phyloP scores from a whole-genome alignment of 768 basidiomycete species.

The Amanita muscaria region DNA sequence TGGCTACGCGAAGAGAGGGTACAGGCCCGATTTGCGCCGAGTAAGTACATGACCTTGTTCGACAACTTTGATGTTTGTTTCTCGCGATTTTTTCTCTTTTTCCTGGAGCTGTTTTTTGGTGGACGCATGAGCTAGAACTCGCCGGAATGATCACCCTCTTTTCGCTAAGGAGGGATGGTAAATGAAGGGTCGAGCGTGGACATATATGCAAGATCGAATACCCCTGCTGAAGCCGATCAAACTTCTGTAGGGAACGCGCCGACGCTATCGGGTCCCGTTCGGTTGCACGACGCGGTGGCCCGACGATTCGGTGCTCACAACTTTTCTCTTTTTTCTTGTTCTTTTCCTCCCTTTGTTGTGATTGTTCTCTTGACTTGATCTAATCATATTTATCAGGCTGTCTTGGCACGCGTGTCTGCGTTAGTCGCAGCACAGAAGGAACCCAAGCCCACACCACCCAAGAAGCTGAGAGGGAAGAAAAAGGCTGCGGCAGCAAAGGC shows the following conservation, averaged over 20 bases:
- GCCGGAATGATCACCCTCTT: slow-evolving; percentile 41
- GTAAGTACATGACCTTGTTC: slow-evolving; percentile 41
- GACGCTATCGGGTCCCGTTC: slow-evolving; percentile 77
- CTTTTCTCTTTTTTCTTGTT: slow-evolving; percentile 13
- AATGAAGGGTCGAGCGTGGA: slow-evolving; percentile 88
- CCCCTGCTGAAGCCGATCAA: slow-evolving; percentile 50
- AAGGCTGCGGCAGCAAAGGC: slow-evolving; percentile 18
- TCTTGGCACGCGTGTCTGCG: slow-evolving; percentile 70
- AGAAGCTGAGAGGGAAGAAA: slow-evolving; percentile 72
- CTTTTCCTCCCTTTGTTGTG: slow-evolving; percentile 12
- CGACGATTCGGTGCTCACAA: slow-evolving; percentile 73
- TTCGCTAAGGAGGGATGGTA: slow-evolving; percentile 17
- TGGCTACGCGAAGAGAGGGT: slow-evolving; percentile 51
- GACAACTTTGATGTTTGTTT: slow-evolving; percentile 6
- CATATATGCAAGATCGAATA: slow-evolving; percentile 76
- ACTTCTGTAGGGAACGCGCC: slow-evolving; percentile 49
- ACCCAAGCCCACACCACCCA: slow-evolving; percentile 56
- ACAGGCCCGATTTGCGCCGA: slow-evolving; percentile 69
- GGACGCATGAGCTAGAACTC: slow-evolving; percentile 80
- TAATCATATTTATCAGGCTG: slow-evolving; percentile 51
- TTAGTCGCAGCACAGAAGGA: slow-evolving; percentile 62
- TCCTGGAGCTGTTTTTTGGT: slow-evolving; percentile 8
- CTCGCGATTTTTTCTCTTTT: slow-evolving; percentile 6
- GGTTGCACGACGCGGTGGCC: slow-evolving; percentile 45
- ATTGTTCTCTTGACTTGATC: slow-evolving; percentile 12